Conservation (phyloP, 345 rosid genomes). For the Arabis alpina region DNA sequence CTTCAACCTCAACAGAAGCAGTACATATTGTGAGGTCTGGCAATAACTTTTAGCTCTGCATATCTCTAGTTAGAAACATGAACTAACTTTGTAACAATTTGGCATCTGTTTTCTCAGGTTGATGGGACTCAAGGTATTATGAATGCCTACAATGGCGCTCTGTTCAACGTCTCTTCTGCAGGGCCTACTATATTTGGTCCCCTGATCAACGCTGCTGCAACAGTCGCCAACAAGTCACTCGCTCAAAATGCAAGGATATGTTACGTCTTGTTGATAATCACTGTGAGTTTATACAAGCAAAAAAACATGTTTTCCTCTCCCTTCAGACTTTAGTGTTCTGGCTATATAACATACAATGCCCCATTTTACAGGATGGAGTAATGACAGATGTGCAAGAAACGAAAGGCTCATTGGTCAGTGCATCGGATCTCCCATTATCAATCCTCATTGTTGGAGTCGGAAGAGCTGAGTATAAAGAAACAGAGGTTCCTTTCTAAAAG, state of each 20-base stretch:
- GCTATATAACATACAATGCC: no score
- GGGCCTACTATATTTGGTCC: conserved; percentile 97
- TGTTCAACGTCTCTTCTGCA: conserved; percentile 86
- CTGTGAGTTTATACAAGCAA: conserved; percentile 52
- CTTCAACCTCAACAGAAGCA: conserved; percentile 94
- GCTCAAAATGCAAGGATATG: conserved; percentile 60
- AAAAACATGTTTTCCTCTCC: no score
- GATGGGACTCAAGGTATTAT: conserved; percentile 90
- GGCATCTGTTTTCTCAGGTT: conserved; percentile 50
- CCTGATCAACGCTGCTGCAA: conserved; percentile 73
- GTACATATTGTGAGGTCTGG: conserved; percentile 69
- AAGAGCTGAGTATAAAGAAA: conserved; percentile 97
- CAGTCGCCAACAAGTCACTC: conserved; percentile 71
- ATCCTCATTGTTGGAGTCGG: conserved; percentile 95
- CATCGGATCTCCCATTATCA: conserved; percentile 88
- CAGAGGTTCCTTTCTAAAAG: conserved; percentile 62
- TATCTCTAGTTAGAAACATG: conserved; percentile 7
- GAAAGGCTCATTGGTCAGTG: conserved; percentile 87
- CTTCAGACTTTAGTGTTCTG: background rate
- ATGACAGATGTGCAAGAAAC: conserved; percentile 96
- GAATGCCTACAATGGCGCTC: conserved; percentile 78
- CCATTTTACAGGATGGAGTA: conserved; percentile 70
- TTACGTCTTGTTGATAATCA: conserved; percentile 82
- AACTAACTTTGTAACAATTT: conserved; percentile 8
- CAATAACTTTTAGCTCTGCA: background rate